Evolutionary conservation across 768 basidiomycete species (phyloP).

Genomic region (Nidularia pulvinata): DNA sequence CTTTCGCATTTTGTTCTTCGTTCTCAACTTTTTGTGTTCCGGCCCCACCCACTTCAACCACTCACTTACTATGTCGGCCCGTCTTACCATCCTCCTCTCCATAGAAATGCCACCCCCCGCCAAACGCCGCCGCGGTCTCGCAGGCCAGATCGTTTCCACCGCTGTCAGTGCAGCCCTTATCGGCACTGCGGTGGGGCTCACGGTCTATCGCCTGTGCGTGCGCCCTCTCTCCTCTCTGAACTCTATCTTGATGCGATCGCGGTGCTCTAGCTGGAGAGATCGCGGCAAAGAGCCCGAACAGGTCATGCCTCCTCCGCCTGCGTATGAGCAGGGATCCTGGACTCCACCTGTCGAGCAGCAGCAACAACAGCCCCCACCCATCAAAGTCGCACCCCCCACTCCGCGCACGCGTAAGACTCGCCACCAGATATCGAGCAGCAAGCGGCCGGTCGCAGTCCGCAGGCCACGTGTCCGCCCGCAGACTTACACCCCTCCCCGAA

Average conservation of each 20-base stretch:
- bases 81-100: slow-evolving; percentile 45
- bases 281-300: slow-evolving; percentile 56
- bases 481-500: slow-evolving; percentile 17
- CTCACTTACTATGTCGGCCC: slow-evolving; percentile 20
- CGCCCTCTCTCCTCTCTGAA: background rate
- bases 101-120: slow-evolving; percentile 75
- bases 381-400: slow-evolving; percentile 32
- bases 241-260: background rate
- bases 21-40: slow-evolving; percentile 9
- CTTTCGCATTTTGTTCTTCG: slow-evolving; percentile 2
- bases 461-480: slow-evolving; percentile 20
- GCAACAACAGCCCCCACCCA: slow-evolving; percentile 11
- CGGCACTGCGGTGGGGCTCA: slow-evolving; percentile 84
- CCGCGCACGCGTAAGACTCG: slow-evolving; percentile 36
- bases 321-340: slow-evolving; percentile 66
- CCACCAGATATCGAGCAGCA: slow-evolving; percentile 20
- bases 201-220: slow-evolving; percentile 84
- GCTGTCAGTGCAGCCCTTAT: slow-evolving; percentile 86
- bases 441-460: slow-evolving; percentile 27
- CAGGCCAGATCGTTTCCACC: slow-evolving; percentile 81
- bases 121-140: slow-evolving; percentile 81
- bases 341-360: slow-evolving; percentile 23
- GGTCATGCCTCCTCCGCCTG: slow-evolving; percentile 53
- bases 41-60: slow-evolving; percentile 4
- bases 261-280: slow-evolving; percentile 65